Evolutionary conservation across 495 filamentous ascomycete genomes (phyloP), one percentile per base, ranked within the genome.

Genomic region (Xylaria scruposa): DNA sequence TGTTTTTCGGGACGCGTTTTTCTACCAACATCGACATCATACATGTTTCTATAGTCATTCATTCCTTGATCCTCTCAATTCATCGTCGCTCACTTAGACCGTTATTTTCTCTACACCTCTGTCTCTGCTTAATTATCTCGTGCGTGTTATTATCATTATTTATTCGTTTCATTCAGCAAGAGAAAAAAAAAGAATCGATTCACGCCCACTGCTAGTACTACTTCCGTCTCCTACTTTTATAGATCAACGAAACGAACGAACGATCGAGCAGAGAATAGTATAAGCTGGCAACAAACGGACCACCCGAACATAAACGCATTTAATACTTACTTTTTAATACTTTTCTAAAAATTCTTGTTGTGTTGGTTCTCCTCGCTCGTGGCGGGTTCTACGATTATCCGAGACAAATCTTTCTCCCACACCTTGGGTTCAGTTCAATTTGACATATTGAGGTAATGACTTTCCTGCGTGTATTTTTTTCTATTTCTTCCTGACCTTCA

Each of bases 291-390:
- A 38, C 36, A 31, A n/a, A 56, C 31, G 0, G 26, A 29, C 15
- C 15, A 12, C 24, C 59, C 56, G 17, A 40, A 12, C n/a, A 15
- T n/a, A 24, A 15, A 15, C 47, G 19, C 51, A 13, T 61, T 58
- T 68, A 73, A 56, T 65, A 51, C 67, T 72, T 63, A 61, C 47
- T 66, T 68, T 73, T 72, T 70, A 54, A 74, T 73, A 73, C 49
- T 42, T 70, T 54, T 53, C 49, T 31, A 19, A 7, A 13, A 10
- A 56, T 24, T 54, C 47, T 44, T 19, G 21, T 64, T 70, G 68
- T 53, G 19, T 62, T 13, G 5, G 46, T 36, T 21, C 36, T 38
- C 38, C 40, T n/a, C 46, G 21, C 58, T 47, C 33, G 59, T 64
- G 36, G 31, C 47, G 36, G 46, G n/a, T 47, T 40, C 33, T 36